Evolutionary conservation across 129 eudicot genomes (phyloP).

Genomic region (Erigeron canadensis): DNA sequence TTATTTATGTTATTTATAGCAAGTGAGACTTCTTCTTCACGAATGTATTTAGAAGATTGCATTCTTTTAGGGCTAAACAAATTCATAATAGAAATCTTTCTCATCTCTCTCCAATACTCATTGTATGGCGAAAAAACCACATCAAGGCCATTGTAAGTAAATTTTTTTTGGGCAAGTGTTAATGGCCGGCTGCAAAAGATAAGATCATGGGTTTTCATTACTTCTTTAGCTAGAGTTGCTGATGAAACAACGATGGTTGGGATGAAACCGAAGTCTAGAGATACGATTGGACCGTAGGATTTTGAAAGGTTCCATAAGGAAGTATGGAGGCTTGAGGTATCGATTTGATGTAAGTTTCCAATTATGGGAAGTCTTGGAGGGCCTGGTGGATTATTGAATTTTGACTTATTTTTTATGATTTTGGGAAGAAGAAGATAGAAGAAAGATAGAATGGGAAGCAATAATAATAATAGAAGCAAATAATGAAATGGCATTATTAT

Average conservation of each 20-base stretch:
- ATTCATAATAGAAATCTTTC: slow-evolving; percentile 5
- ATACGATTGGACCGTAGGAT: slow-evolving; percentile 40
- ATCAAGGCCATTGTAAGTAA: slow-evolving; percentile 17
- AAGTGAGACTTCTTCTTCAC: slow-evolving; percentile 21
- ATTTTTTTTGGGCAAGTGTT: neutral
- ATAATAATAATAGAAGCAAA: slow-evolving; percentile 1
- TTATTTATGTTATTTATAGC: slow-evolving; percentile 8
- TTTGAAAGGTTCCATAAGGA: slow-evolving; percentile 26
- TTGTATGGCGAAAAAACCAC: slow-evolving; percentile 19
- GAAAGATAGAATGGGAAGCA: slow-evolving; percentile 11
- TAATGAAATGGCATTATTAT: too few species aligned
- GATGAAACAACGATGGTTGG: slow-evolving; percentile 23
- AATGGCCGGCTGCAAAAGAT: slow-evolving; percentile 9
- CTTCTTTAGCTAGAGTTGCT: slow-evolving; percentile 14
- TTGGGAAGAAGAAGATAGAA: slow-evolving; percentile 22
- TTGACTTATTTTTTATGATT: slow-evolving; percentile 6
- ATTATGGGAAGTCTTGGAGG: slow-evolving; percentile 37
- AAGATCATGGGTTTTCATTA: slow-evolving; percentile 21
- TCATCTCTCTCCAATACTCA: slow-evolving; percentile 19
- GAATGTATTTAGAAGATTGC: slow-evolving; percentile 17
- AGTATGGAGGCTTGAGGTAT: slow-evolving; percentile 17
- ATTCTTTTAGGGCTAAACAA: slow-evolving; percentile 13
- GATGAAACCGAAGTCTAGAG: slow-evolving; percentile 15
- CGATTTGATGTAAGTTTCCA: slow-evolving; percentile 40
- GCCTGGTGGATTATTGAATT: slow-evolving; percentile 30